Conservation (phyloP, 2,329 filamentous ascomycete genomes). For the Aspergillus aculeatus region DNA sequence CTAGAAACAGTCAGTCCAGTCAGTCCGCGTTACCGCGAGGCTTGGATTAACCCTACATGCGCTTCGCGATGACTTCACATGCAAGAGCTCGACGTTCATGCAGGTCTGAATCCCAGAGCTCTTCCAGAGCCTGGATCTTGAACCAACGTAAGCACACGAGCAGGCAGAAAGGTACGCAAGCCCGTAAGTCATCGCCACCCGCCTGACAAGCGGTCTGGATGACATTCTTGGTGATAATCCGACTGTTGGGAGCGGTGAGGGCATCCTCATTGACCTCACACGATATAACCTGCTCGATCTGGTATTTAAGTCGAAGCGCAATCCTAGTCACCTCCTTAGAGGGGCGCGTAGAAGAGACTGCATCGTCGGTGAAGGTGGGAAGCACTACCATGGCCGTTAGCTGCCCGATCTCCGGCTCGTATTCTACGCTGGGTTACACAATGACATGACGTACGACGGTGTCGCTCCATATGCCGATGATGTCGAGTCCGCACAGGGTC, state of each 20-base stretch:
- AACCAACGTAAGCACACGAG: slow-evolving; percentile 76
- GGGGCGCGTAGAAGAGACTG: slow-evolving; percentile 63
- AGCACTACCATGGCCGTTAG: slow-evolving; percentile 38
- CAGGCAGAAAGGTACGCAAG: slow-evolving; percentile 81
- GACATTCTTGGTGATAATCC: slow-evolving; percentile 77
- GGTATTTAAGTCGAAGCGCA: slow-evolving; percentile 83
- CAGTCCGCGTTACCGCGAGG: neutral
- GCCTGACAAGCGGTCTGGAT: slow-evolving; percentile 78
- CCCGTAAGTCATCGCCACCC: slow-evolving; percentile 69
- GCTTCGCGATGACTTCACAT: slow-evolving; percentile 89
- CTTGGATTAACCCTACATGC: slow-evolving; percentile 43
- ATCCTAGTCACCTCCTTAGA: slow-evolving; percentile 82
- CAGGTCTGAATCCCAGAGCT: slow-evolving; percentile 90
- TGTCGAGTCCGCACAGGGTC: slow-evolving; percentile 29
- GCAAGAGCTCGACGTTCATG: slow-evolving; percentile 76
- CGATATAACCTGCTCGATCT: slow-evolving; percentile 84
- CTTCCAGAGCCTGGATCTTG: slow-evolving; percentile 70
- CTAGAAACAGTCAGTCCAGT: slow-evolving; percentile 40
- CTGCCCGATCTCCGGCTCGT: slow-evolving; percentile 5
- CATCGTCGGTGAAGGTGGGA: slow-evolving; percentile 40
- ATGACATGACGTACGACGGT: slow-evolving; percentile 40
- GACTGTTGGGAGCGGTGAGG: slow-evolving; percentile 78
- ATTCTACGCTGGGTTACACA: neutral
- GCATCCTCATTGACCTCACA: slow-evolving; percentile 79
- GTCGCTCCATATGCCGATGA: slow-evolving; percentile 38